A percentile compares a stretch with the other conserved stretches of the same genome.
Conservation (phyloP, 2,329 filamentous ascomycete genomes). For the Boeremia exigua region DNA sequence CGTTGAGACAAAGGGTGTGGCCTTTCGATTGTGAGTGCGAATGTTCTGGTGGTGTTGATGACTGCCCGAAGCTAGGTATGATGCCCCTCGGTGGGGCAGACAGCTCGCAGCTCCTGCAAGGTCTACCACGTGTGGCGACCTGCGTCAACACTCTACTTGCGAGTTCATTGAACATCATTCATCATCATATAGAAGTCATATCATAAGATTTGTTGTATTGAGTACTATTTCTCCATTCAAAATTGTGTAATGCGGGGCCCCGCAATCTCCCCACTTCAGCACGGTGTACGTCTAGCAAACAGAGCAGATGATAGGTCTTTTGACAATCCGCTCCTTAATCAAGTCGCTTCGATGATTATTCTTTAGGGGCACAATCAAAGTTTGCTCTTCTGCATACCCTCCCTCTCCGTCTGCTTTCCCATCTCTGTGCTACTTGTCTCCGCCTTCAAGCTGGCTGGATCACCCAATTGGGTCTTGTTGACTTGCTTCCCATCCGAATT, state of each 20-base stretch:
- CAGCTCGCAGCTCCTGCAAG: conserved; percentile 13
- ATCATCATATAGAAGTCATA: not conserved
- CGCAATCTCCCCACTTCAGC: conserved; percentile 8
- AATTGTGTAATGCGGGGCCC: conserved; percentile 1
- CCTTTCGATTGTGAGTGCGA: not conserved
- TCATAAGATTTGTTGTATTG: too few relatives aligned
- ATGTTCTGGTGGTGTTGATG: not conserved
- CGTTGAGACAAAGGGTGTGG: not conserved
- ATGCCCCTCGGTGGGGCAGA: conserved; percentile 18
- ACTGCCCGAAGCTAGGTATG: conserved; percentile 12
- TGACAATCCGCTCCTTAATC: not conserved
- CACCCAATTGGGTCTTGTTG: conserved; percentile 37
- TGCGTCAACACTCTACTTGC: not conserved
- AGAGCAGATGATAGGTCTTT: not conserved
- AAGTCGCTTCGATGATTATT: too few relatives aligned
- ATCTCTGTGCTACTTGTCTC: conserved; percentile 32
- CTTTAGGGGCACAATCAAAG: conserved; percentile 8
- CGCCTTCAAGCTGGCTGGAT: conserved; percentile 38
- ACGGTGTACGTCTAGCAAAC: not conserved
- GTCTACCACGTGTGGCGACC: not conserved
- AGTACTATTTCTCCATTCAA: not conserved
- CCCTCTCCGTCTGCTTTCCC: conserved; percentile 27
- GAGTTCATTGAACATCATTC: not conserved
- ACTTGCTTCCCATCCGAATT: conserved; percentile 28
- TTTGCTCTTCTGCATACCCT: conserved; percentile 29